Conservation (phyloP, 2,329 filamentous ascomycete species). For the Xylariaceae sp. region DNA sequence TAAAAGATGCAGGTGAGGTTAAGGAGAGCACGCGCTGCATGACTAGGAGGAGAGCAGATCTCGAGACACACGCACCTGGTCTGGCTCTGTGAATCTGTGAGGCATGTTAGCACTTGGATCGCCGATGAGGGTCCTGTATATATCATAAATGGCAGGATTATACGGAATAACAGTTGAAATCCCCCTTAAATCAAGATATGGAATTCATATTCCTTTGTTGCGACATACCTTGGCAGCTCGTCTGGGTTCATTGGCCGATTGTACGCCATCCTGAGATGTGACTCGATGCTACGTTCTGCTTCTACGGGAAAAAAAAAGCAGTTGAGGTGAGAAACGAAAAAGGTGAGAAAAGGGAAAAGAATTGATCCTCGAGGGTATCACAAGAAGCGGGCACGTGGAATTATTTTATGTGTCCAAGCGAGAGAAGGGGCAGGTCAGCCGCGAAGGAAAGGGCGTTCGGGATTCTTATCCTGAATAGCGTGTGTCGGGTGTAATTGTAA, state of each 20-base stretch:
- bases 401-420: neutral
- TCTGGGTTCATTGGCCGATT: constrained; percentile 91
- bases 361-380: neutral
- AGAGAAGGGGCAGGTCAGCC: constrained; percentile 7
- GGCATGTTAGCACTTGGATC: constrained; percentile 17
- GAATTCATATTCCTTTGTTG: neutral
- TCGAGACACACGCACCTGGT: constrained; percentile 34
- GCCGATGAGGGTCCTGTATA: constrained; percentile 4
- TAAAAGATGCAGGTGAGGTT: neutral
- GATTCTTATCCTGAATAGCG: too few relatives aligned
- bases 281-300: constrained; percentile 1
- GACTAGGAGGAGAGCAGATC: neutral
- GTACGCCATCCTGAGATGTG: constrained; percentile 69
- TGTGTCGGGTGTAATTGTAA: too few relatives aligned
- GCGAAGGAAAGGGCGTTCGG: neutral
- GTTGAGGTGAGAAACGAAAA: neutral
- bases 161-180: too few relatives aligned
- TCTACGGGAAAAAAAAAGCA: neutral
- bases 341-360: neutral
- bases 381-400: neutral
- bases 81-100: constrained; percentile 48
- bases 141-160: neutral
- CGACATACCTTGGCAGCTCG: constrained; percentile 78
- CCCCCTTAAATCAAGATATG: too few relatives aligned
- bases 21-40: neutral